A percentile compares a stretch with the other conserved stretches of the same genome.
Conservation (phyloP, 2,329 filamentous ascomycete species). For the Ophiostoma fasciatum region DNA sequence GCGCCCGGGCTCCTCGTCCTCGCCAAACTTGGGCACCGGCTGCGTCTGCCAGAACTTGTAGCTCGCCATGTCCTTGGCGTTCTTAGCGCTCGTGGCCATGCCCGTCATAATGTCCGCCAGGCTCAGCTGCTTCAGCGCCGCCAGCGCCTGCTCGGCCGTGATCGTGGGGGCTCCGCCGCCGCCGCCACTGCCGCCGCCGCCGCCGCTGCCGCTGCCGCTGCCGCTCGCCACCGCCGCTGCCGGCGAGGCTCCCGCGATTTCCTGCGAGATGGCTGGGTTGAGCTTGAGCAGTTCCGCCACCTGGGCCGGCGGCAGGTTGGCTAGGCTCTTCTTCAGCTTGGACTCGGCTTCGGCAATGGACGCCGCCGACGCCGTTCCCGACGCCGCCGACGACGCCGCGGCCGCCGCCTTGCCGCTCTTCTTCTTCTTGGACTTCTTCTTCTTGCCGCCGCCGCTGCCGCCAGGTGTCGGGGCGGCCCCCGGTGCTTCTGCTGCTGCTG, state of each 20-base stretch:
- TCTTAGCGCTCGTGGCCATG: slow-evolving; percentile 65
- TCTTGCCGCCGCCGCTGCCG: slow-evolving; percentile 31
- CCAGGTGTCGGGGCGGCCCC: slow-evolving; percentile 10
- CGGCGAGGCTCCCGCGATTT: slow-evolving; percentile 23
- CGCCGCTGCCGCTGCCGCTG: background rate
- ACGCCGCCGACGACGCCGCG: slow-evolving; percentile 18
- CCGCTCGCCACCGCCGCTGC: background rate
- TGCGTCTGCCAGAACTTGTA: slow-evolving; percentile 99
- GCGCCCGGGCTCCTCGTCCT: slow-evolving; percentile 16
- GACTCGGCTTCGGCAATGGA: slow-evolving; percentile 23
- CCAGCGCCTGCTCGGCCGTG: slow-evolving; percentile 27
- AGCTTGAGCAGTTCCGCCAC: slow-evolving; percentile 53
- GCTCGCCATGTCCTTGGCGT: slow-evolving; percentile 86
- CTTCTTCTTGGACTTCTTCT: slow-evolving; percentile 51
- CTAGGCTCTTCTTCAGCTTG: slow-evolving; percentile 35
- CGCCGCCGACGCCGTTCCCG: too few species aligned
- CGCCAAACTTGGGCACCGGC: slow-evolving; percentile 74
- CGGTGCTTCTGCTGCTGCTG: background rate
- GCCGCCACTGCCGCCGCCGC: slow-evolving; percentile 14
- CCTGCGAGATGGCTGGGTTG: slow-evolving; percentile 56
- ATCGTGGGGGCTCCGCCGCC: slow-evolving; percentile 9
- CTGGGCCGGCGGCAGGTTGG: slow-evolving; percentile 39
- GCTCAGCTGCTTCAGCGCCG: slow-evolving; percentile 46
- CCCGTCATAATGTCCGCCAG: slow-evolving; percentile 62
- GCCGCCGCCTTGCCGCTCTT: slow-evolving; percentile 39